Conservation (phyloP, 805 yeast species). For the Wickerhamomyces hampshirensis region DNA sequence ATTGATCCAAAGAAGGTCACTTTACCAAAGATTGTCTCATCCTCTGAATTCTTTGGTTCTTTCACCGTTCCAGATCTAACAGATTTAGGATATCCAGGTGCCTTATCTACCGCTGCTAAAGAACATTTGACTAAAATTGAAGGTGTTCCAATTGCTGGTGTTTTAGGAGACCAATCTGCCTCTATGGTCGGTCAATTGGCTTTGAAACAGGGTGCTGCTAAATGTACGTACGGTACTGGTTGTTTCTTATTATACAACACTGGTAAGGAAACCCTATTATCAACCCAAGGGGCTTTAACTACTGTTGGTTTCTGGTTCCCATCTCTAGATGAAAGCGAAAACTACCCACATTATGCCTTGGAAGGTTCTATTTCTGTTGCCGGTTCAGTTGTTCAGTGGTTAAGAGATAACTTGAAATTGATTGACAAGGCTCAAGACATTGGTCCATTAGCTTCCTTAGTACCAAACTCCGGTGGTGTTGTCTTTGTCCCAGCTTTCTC, state of each 20-base stretch:
- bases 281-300: slow-evolving; percentile 79
- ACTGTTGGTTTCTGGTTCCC: slow-evolving; percentile 92
- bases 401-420: slow-evolving; percentile 82
- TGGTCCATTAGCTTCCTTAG: slow-evolving; percentile 85
- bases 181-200: slow-evolving; percentile 93
- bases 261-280: slow-evolving; percentile 65
- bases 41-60: slow-evolving; percentile 73
- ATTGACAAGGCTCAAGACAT: slow-evolving; percentile 80
- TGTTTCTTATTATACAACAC: slow-evolving; percentile 87
- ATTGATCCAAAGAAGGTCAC: slow-evolving; percentile 61
- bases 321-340: slow-evolving; percentile 37
- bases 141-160: slow-evolving; percentile 77
- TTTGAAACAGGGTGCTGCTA: slow-evolving; percentile 76
- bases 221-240: slow-evolving; percentile 96
- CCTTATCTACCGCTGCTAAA: slow-evolving; percentile 47
- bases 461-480: slow-evolving; percentile 81
- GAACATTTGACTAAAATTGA: slow-evolving; percentile 45
- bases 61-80: slow-evolving; percentile 58
- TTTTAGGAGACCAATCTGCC: slow-evolving; percentile 92
- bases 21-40: slow-evolving; percentile 74
- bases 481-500: slow-evolving; percentile 93
- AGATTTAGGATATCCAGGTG: slow-evolving; percentile 44
- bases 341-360: slow-evolving; percentile 76
- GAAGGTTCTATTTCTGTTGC: slow-evolving; percentile 98
- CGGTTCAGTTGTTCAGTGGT: slow-evolving; percentile 91